A percentile compares a stretch with the other conserved stretches of the same genome.
These are phyloP conservation scores for Plasmodium cynomolgi DNA, from an alignment of 169 alveolate genomes.

Conservation along the genomic window DNA sequence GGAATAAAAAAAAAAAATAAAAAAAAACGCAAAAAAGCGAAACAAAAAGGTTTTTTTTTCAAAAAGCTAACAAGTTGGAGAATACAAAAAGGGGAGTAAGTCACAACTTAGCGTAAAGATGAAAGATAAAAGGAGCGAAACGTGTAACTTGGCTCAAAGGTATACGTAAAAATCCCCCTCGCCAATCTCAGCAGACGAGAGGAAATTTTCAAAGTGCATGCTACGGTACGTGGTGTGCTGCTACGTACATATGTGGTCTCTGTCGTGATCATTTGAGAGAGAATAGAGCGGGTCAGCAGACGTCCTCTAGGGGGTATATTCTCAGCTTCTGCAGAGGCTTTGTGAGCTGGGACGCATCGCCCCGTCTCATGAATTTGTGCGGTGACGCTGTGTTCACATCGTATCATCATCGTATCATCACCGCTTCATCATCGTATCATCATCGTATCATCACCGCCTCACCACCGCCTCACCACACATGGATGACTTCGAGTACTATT, in stretches of 20 bases:
- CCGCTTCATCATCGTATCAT: no score
- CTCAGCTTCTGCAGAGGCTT: neutral
- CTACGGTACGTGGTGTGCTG: neutral
- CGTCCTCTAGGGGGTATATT: neutral
- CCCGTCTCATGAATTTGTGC: neutral
- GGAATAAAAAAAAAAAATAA: neutral
- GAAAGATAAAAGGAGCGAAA: neutral
- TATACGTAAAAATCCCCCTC: neutral
- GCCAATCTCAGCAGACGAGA: neutral
- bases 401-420: neutral
- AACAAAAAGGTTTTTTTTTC: neutral
- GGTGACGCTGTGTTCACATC: no score
- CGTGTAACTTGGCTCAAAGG: neutral
- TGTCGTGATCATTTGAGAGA: neutral
- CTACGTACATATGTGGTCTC: neutral
- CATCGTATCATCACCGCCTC: neutral
- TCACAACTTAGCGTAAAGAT: neutral
- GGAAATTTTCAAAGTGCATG: neutral
- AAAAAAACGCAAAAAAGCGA: neutral
- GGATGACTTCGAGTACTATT: slow-evolving; percentile 53
- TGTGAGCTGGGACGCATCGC: neutral
- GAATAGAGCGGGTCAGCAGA: neutral
- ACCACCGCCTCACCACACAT: neutral
- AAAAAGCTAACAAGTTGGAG: neutral
- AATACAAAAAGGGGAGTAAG: neutral